Evolutionary conservation across 345 rosid genomes (phyloP), one percentile per base, ranked within the genome.

Genomic region (Eucalyptus viminalis): DNA sequence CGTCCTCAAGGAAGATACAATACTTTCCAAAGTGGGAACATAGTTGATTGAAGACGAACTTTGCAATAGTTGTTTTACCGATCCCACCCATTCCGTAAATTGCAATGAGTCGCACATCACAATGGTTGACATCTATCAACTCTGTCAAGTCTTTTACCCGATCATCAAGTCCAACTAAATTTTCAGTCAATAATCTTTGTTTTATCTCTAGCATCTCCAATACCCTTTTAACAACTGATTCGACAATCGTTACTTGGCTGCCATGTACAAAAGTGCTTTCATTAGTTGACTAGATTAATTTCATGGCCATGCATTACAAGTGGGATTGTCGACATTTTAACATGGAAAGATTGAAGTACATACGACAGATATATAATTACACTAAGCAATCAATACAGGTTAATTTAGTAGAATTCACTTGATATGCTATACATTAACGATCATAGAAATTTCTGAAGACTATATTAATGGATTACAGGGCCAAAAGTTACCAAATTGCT

Each of bases 1-100:
- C 87, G 22, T 88, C 58, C 10, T 72, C 14, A 8, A 94, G 88
- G 89, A 94, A 94, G 60, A 86, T 88, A 44, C 92, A 86, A 3
- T 51, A 88, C 69, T 91, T 6, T 29, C 69, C 72, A 50, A 91
- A 94, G 22, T 86, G 27, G 49, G 3, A 5, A 0, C 69, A 43
- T 9, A 94, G 29, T 89, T 88, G 80, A 34, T 90, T 90, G 21
- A 40, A 88, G 53, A 88, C 9, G n/a, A 86, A 13, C 3, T 69
- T 86, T 1, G 88, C 89, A 87, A 89, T 11, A 31, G 86, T 89
- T 22, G 90, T 86, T 43, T 89, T 89, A 27, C 90, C 90, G 25
- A 49, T 65, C 4, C 90, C 90, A 9, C 83, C 88, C 83, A 60
- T 80, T 19, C 90, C 90, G 0, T 44, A 76, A 6, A 88, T 88